Conservation (phyloP, 1,284 basidiomycete genomes). For the Spongiforma sp. region DNA sequence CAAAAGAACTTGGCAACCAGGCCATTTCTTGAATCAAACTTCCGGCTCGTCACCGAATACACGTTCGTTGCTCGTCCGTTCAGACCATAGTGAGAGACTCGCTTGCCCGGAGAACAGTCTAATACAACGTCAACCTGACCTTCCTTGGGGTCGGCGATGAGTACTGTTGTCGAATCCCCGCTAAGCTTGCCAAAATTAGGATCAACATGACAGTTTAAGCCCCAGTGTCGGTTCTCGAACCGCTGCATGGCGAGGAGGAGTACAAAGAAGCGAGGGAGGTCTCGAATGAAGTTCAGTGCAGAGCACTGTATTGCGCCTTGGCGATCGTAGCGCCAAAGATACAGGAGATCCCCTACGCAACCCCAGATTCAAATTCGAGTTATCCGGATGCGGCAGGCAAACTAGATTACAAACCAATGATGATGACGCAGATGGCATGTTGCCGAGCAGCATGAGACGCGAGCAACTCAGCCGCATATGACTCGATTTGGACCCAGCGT, state of each 20-base stretch:
- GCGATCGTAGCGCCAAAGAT: constrained; percentile 10
- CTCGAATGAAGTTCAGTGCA: not conserved
- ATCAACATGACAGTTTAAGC: constrained; percentile 4
- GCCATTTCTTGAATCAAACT: not conserved
- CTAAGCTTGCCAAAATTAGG: constrained; percentile 2
- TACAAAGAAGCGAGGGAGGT: not conserved
- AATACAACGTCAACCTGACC: constrained; percentile 4
- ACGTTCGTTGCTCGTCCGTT: constrained; percentile 22
- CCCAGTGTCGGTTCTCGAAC: not conserved
- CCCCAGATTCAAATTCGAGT: not conserved
- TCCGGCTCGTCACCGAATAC: not conserved
- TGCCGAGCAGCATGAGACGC: not conserved
- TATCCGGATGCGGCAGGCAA: not conserved
- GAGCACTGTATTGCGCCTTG: constrained; percentile 4
- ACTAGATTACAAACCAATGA: not conserved
- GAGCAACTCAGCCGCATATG: too few relatives aligned
- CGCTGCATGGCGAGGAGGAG: not conserved
- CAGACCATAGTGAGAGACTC: constrained; percentile 8
- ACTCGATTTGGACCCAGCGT: too few relatives aligned
- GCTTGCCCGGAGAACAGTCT: not conserved
- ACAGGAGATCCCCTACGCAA: not conserved
- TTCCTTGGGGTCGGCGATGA: not conserved
- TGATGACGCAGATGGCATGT: not conserved
- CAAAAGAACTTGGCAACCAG: constrained; percentile 27
- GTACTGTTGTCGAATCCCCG: not conserved